Conservation (phyloP, 208 protist species). For the Acanthamoeba lenticulata region DNA sequence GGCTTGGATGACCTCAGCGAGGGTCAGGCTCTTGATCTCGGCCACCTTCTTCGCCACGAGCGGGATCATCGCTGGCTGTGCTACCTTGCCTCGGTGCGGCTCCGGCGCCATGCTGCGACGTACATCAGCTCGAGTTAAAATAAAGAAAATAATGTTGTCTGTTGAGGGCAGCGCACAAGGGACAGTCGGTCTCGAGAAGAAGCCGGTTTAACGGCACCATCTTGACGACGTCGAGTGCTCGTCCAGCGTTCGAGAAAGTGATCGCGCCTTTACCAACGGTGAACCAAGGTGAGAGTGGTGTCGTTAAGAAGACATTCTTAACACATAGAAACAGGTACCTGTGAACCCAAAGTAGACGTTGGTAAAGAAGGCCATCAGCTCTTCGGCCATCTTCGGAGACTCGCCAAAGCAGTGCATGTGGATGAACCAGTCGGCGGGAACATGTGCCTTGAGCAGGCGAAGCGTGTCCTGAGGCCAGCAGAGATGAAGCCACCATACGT, state of each 20-base stretch:
- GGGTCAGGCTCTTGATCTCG: background rate
- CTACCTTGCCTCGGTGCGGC: slow-evolving; percentile 22
- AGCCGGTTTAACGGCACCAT: background rate
- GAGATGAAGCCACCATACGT: background rate
- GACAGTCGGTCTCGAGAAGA: slow-evolving; percentile 19
- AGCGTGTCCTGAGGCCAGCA: background rate
- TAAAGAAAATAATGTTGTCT: background rate
- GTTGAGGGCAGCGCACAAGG: background rate
- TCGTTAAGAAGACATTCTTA: background rate
- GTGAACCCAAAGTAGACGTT: slow-evolving; percentile 48
- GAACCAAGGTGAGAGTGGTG: background rate
- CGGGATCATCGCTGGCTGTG: background rate
- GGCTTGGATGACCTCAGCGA: background rate
- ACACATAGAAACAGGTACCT: background rate
- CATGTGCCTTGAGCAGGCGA: background rate
- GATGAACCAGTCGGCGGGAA: background rate
- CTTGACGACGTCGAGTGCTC: background rate
- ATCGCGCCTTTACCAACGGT: background rate
- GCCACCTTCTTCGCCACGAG: background rate
- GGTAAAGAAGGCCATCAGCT: background rate
- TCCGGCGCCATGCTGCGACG: background rate
- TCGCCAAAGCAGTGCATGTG: slow-evolving; percentile 49
- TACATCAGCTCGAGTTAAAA: too few species aligned
- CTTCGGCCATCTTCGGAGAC: background rate
- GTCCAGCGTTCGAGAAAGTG: background rate